phyloP scores from a whole-genome alignment of 75 land plant species.

The Isoetes taiwanensis region DNA sequence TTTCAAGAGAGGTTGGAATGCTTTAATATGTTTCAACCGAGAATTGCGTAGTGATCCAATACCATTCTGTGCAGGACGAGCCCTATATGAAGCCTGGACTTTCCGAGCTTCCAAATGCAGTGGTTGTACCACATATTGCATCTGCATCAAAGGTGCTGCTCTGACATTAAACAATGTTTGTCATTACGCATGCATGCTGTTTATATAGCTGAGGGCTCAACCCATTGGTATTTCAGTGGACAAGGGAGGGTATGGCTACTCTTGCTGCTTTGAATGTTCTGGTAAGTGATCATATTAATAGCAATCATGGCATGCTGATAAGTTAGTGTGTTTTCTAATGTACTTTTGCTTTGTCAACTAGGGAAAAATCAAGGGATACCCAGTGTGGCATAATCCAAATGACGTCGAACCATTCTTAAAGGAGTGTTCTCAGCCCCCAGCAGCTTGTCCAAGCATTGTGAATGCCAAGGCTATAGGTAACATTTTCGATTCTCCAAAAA shows the following conservation, averaged over 20 bases:
- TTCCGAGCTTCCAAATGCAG: constrained; percentile 73
- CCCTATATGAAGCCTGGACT: constrained; percentile 98
- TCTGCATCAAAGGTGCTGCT: constrained; percentile 86
- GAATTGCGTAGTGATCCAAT: background rate
- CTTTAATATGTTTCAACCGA: background rate
- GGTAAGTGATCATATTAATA: constrained; percentile 24
- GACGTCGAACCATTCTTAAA: constrained; percentile 61
- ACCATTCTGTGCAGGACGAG: constrained; percentile 48
- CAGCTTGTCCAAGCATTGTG: constrained; percentile 90
- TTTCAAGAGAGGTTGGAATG: background rate
- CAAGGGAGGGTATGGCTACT: constrained; percentile 98
- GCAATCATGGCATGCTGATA: too few relatives aligned
- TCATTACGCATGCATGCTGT: background rate
- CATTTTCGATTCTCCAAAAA: too few relatives aligned
- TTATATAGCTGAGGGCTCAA: background rate
- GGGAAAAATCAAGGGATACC: constrained; percentile 87
- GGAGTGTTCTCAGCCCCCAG: constrained; percentile 61
- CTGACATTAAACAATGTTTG: background rate
- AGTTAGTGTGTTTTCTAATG: background rate
- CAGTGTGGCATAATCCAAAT: constrained; percentile 74
- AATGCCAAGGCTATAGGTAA: constrained; percentile 84
- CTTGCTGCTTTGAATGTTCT: constrained; percentile 86
- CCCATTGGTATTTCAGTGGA: constrained; percentile 44
- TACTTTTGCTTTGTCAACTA: constrained; percentile 11
- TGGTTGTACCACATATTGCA: constrained; percentile 93